Evolutionary conservation across 192 early-diverging fungal genomes (phyloP), one percentile per base, ranked within the genome.

Genomic region (Gryganskiella cystojenkinii): DNA sequence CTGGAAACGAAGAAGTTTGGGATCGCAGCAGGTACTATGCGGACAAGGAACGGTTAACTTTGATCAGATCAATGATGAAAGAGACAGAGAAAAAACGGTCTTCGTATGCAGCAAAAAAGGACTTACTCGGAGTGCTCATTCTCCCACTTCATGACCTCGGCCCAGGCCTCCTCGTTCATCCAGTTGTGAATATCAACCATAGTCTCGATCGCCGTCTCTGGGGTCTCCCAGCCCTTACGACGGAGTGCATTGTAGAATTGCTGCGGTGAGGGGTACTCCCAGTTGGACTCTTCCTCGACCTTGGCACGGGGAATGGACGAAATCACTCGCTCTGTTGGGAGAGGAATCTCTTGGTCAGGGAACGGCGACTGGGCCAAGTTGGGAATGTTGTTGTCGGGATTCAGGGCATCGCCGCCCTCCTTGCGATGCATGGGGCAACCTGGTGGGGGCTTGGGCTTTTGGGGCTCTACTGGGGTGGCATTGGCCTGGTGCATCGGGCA

Each of bases 101-200:
- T 17, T 17, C 44, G 19, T 19, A 3, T 19, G 44, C 3, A 50
- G 62, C 44, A 42, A 64, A 56, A 66, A 31, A 50, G 3, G 3
- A 70, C 84, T 52, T 84, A 91, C 90, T 78, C 85, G 35, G 85
- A 68, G 46, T 86, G 85, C 65, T 86, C 81, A 10, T 80, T 66
- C 71, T 99, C 97, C 97, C 97, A 99, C 78, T 94, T 93, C 52
- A 95, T 79, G 35, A 99, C 93, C 80, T 99, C 95, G 42, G 90
- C 82, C 97, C 97, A 98, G 37, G 94, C 93, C 57, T 90, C 92
- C 71, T 99, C 97, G 74, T 99, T 99, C 70, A 99, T 85, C 64
- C 95, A 96, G 72, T 99, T 99, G 81, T 99, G 97, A 74, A 99
- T 99, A 67, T 95, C 92, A 0, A 99, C 97, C 93, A 99, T 97